These are phyloP conservation scores for Parsonsia alboflavescens DNA, from an alignment of 257 asterid species.

Conservation along the genomic window DNA sequence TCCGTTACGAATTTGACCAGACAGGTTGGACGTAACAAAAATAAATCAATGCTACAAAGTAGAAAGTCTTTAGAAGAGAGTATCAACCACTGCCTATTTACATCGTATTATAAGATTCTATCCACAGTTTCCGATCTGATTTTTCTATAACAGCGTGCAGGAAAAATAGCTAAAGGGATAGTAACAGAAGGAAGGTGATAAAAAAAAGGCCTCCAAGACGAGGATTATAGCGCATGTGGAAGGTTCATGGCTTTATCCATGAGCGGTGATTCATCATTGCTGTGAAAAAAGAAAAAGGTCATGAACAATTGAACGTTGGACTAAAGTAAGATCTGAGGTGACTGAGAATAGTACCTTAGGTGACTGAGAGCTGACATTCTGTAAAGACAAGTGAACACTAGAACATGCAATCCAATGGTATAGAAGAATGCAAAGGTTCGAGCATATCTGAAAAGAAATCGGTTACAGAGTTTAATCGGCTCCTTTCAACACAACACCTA, in stretches of 20 bases:
- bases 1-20: too few species aligned
- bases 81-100: constrained; percentile 15
- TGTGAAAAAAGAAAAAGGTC: constrained; percentile 29
- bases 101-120: not conserved
- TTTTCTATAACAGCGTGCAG: not conserved
- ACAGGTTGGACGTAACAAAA: not conserved
- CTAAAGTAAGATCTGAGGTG: too few species aligned
- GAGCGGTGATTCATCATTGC: constrained; percentile 64
- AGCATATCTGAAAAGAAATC: constrained; percentile 56
- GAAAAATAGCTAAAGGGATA: constrained; percentile 4
- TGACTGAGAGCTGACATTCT: constrained; percentile 95
- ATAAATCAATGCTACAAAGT: not conserved
- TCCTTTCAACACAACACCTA: not conserved
- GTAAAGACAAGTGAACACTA: constrained; percentile 95
- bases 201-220: not conserved
- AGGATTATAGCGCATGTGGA: constrained; percentile 56
- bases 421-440: constrained; percentile 94
- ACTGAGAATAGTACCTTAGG: constrained; percentile 58
- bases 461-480: not conserved
- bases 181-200: not conserved
- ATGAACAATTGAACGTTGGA: constrained; percentile 10
- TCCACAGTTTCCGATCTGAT: not conserved
- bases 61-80: not conserved
- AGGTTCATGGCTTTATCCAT: constrained; percentile 54
- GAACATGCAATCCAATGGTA: constrained; percentile 86